Base-by-base conservation (phyloP, 2,329 filamentous ascomycete species). In the Pseudogymnoascus sp. region DNA sequence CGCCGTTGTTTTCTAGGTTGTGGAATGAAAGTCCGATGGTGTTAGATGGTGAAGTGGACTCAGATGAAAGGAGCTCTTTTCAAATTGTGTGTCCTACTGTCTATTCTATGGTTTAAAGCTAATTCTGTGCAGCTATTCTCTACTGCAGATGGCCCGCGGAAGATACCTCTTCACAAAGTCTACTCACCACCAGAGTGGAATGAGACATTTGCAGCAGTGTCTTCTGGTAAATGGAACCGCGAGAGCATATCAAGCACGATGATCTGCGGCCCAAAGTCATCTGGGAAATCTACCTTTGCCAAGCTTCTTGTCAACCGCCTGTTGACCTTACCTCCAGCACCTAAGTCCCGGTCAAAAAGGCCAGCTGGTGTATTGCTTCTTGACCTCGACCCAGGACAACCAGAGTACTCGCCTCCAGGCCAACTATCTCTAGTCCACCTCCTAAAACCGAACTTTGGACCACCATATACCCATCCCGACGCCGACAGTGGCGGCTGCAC, bases 341-440 rank as follows among this genome's bases (percentile, higher is more conserved):
- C 69, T 68, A 70, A 68, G 68, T 68, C 39, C 40, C 64, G 10
- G 5, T 36, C 12, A 11, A 37, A 66, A 54, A 69, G 65, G 47
- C 65, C 64, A 18, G 61, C 63, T 5, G 73, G 70, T 18, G 74
- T 60, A 77, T 88, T 26, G 81, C 79, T 63, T 77, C 79, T 95
- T 5, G 90, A 95, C 68, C 78, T 93, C 8, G 90, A 95, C 71
- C 88, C 89, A 0, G 87, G 86, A 0, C 89, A 92, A 69, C 88
- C 90, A 2, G 90, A 93, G 71, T 92, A 88, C 71, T 83, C 83
- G 0, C 81, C 86, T 1, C 83, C 86, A 0, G 89, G 90, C 0
- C 85, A 88, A 12, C 71, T 93, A 18, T 89, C 89, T 1, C 81
- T 93, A 3, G 77, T 87, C 12, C 79, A 83, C 29, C 75, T 92